These are phyloP conservation scores for Aspergillus panamensis DNA, from an alignment of 495 filamentous ascomycete genomes.

Conservation along the genomic window DNA sequence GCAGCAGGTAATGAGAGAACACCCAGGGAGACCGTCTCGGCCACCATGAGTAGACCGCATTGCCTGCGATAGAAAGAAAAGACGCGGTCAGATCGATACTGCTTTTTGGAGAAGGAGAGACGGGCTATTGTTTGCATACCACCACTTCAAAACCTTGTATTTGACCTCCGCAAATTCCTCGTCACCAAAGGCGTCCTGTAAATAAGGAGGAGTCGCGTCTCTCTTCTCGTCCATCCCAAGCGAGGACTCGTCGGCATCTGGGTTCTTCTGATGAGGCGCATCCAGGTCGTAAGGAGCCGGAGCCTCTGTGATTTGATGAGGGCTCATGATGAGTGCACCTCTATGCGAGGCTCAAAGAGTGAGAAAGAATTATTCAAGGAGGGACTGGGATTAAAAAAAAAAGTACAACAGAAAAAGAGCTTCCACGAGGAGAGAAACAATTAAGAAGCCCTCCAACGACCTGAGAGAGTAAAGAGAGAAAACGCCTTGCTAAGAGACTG, in stretches of 20 bases:
- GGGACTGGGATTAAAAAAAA: not conserved
- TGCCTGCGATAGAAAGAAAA: conserved; percentile 28
- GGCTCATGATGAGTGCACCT: conserved; percentile 13
- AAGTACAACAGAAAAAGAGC: not conserved
- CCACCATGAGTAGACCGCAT: conserved; percentile 58
- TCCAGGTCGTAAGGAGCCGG: conserved; percentile 15
- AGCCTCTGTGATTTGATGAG: conserved; percentile 12
- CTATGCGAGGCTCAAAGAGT: not conserved
- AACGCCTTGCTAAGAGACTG: not conserved
- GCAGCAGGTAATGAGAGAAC: conserved; percentile 61
- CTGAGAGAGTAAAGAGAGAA: not conserved
- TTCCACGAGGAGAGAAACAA: not conserved
- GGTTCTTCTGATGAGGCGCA: conserved; percentile 8
- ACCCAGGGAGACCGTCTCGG: conserved; percentile 71
- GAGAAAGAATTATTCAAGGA: not conserved
- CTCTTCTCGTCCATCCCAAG: conserved; percentile 24
- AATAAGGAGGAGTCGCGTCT: conserved; percentile 13
- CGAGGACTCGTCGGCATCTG: conserved; percentile 11
- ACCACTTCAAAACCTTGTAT: conserved; percentile 43
- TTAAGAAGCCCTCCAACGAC: not conserved
- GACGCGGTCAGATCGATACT: not conserved
- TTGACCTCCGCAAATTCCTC: conserved; percentile 41
- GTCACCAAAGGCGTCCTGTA: conserved; percentile 41
- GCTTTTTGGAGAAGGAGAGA: not conserved
- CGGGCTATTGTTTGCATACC: conserved; percentile 24